Evolutionary conservation across 805 yeast genomes (phyloP), one percentile per base, ranked within the genome.

Genomic region (Dipodascus albidus): DNA sequence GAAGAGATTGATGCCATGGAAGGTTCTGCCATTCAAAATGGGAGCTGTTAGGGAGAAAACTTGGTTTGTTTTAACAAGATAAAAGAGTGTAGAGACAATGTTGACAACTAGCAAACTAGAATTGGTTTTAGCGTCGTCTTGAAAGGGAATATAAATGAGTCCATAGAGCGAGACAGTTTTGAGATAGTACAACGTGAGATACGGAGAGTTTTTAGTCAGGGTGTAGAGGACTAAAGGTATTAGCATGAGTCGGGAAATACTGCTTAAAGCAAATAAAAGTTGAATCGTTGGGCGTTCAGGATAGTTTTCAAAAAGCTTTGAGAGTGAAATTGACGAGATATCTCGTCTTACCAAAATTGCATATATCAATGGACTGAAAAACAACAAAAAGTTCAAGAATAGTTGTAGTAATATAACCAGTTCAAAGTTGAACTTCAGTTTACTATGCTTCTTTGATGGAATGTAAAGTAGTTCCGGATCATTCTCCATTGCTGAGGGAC

Each of bases 211-310:
- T 14, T 38, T 38, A 11, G 44, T 38, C 9, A 19, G 8, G 6
- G 44, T 6, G n/a, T 38, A 17, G 4, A 38, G 20, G 15, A 14
- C 20, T 14, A 17, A 8, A 4, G 44, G 44, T 38, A 17, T 62
- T 38, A 85, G 66, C 17, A 82, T 61, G 61, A 86, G 82, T 59
- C 95, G 76, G 19, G 96, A 96, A 27, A 95, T 90, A 1, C 93
- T 74, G 0, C 95, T 84, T 48, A 87, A 65, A 0, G 96, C 96
- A 55, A 84, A 85, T 52, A 85, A 65, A 23, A 88, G 75, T 66
- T 88, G 96, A 62, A 85, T 85, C 21, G 87, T 64, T 1, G 95
- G 84, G 59, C 96, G 74, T 64, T 87, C 95, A 0, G 96, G 96
- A 62, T 85, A 87, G 57, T 90, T 67, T 62, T 87, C 93, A 49